Base-by-base conservation (phyloP, 164 flowering plant genomes). In the Taxillus chinensis region DNA sequence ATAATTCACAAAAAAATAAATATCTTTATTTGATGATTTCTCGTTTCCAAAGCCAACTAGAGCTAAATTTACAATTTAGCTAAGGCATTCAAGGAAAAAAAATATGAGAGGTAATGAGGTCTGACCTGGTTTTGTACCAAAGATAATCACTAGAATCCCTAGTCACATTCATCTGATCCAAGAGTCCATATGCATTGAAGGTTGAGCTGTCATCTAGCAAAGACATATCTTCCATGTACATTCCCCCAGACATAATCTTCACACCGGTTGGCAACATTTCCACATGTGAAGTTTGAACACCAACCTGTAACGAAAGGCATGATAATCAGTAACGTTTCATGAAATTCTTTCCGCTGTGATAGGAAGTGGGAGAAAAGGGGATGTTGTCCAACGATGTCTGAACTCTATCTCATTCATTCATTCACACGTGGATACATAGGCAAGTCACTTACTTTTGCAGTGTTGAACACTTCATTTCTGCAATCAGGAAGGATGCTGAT, bases 401-500 rank as follows among this genome's bases (percentile, higher is more conserved):
- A 27, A 27, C 27, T 27, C 27, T 27, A 27, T 27, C 27, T 27
- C 27, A 27, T 27, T 0, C 27, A 27, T 27, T 27, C 27, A 27
- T 27, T 27, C 27, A 27, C 27, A 27, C 27, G 27, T 27, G 27
- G 27, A 0, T 27, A 27, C 27, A 27, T 27, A 27, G 27, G 27
- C 27, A 43, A 16, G 38, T 37, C 52, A 3, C 70, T 17, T 77
- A 87, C 97, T 70, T 82, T 86, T 27, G 96, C 96, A 15, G 98
- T 91, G 64, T 91, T 89, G 51, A 78, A 89, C 55, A 79, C 90
- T 6, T 67, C 89, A 60, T 84, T 84, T 66, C 75, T 79, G 70
- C 98, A 89, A 62, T 87, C 93, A 48, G 96, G 91, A 60, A 88
- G 92, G 69, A 91, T 78, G 76, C 96, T 91, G 78, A 91, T 83